Conservation (phyloP, 208 protist genomes). For the Balamuthia mandrillaris region DNA sequence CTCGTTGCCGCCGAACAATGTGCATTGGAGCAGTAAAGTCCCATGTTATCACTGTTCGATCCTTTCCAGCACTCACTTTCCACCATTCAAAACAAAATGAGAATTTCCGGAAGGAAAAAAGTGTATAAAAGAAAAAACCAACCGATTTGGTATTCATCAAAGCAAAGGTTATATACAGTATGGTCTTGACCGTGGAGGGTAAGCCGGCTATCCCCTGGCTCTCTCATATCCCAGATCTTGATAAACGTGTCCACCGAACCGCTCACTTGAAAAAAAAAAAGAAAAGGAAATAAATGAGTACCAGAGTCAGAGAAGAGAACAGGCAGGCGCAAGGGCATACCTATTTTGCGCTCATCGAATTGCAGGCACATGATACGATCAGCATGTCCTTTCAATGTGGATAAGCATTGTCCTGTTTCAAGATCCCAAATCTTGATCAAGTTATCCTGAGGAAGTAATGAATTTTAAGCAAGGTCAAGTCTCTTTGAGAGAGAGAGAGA, state of each 20-base stretch:
- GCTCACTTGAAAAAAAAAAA: not conserved
- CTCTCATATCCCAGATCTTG: not conserved
- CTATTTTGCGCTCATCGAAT: conserved; percentile 14
- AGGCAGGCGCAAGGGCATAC: not conserved
- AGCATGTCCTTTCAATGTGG: not conserved
- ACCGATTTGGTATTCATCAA: conserved; percentile 16
- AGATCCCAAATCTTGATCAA: conserved; percentile 17
- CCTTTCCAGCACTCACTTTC: not conserved
- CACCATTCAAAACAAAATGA: not conserved
- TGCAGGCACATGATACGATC: conserved; percentile 21
- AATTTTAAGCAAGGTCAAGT: not conserved
- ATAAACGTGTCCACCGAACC: not conserved
- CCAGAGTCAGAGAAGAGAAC: not conserved
- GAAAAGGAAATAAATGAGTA: no score
- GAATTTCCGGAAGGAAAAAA: not conserved
- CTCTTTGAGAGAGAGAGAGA: not conserved
- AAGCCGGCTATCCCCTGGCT: no score
- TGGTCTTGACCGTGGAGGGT: not conserved
- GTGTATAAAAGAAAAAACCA: not conserved
- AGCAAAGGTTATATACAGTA: not conserved
- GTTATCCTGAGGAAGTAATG: not conserved
- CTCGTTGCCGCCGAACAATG: not conserved
- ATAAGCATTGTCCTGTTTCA: not conserved
- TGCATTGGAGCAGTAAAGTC: not conserved
- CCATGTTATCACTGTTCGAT: not conserved